phyloP scores from a whole-genome alignment of 345 rosid genomes.

The Gossypium sturtianum region DNA sequence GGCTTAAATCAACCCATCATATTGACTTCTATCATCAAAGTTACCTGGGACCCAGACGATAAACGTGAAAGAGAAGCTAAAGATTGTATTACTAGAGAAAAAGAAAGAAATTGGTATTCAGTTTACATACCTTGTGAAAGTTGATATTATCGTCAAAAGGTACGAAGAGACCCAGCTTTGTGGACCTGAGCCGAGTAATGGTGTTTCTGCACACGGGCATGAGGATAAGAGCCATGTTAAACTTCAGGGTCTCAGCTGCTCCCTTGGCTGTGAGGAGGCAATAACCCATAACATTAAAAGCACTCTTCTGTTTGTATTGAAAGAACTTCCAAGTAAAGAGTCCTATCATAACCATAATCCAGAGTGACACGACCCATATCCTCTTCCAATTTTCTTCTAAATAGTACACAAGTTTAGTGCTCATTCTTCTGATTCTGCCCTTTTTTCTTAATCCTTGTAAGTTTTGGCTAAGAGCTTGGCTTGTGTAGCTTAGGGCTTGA shows the following conservation, averaged over 20 bases:
- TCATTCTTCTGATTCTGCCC: conserved; percentile 45
- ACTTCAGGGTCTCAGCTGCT: conserved; percentile 87
- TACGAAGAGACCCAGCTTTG: conserved; percentile 55
- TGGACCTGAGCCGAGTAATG: conserved; percentile 88
- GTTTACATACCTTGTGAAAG: conserved; percentile 76
- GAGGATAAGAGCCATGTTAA: conserved; percentile 96
- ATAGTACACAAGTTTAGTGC: conserved; percentile 47
- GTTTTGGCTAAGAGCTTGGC: conserved; percentile 97
- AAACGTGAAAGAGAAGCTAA: conserved; percentile 30
- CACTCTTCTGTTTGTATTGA: conserved; percentile 65
- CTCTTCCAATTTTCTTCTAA: conserved; percentile 87
- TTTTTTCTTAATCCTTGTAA: conserved; percentile 72
- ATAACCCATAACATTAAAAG: conserved; percentile 81
- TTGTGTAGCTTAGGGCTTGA: conserved; percentile 92
- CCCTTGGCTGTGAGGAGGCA: conserved; percentile 95
- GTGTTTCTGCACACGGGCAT: conserved; percentile 94
- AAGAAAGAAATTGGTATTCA: not conserved
- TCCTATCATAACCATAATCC: conserved; percentile 74
- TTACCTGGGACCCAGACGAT: conserved; percentile 29
- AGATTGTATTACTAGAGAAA: not conserved
- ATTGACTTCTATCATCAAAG: conserved; percentile 21
- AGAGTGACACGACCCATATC: conserved; percentile 71
- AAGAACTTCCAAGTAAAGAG: conserved; percentile 84
- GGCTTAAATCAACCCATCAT: conserved; percentile 18
- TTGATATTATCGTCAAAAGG: conserved; percentile 98